Percentiles rank a stretch among this genome's conserved stretches.
These are phyloP conservation scores for Neospermospora avenae DNA, from an alignment of 2,329 filamentous ascomycete species.

Conservation along the genomic window DNA sequence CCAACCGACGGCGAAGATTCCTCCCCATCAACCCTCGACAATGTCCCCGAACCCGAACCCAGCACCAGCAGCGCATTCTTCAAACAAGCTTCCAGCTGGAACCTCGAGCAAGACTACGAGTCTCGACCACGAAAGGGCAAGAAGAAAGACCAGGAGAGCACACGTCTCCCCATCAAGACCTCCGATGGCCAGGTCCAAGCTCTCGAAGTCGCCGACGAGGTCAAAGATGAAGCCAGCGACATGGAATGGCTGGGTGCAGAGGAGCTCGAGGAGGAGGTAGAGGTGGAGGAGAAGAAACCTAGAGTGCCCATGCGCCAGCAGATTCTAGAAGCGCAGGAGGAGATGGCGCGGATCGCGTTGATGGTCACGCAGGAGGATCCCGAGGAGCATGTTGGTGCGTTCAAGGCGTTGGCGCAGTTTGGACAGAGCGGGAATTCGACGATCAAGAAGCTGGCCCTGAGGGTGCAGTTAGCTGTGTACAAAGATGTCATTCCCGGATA, in stretches of 20 bases:
- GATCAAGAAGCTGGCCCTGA: slow-evolving; percentile 81
- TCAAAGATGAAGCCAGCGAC: slow-evolving; percentile 60
- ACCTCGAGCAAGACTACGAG: slow-evolving; percentile 91
- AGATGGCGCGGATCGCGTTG: slow-evolving; percentile 78
- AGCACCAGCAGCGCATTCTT: slow-evolving; percentile 59
- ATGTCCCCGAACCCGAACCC: slow-evolving; percentile 23
- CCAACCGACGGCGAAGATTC: slow-evolving; percentile 45
- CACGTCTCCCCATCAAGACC: slow-evolving; percentile 81
- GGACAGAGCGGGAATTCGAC: slow-evolving; percentile 65
- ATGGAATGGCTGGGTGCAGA: slow-evolving; percentile 60
- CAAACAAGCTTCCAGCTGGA: slow-evolving; percentile 76
- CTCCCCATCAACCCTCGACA: slow-evolving; percentile 32
- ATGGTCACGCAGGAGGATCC: slow-evolving; percentile 80
- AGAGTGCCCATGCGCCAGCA: slow-evolving; percentile 73
- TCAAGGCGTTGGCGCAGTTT: slow-evolving; percentile 75
- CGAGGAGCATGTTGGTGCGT: slow-evolving; percentile 78
- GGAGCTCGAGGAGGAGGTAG: slow-evolving; percentile 47
- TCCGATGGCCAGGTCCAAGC: slow-evolving; percentile 70
- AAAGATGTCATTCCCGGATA: slow-evolving; percentile 97
- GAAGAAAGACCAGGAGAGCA: slow-evolving; percentile 68
- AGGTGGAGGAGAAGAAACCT: slow-evolving; percentile 54
- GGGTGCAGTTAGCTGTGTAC: slow-evolving; percentile 85
- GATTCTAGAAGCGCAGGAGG: slow-evolving; percentile 84
- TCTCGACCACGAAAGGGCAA: slow-evolving; percentile 69
- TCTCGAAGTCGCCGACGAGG: slow-evolving; percentile 46